A percentile compares a stretch with the other conserved stretches of the same genome.
Conservation (phyloP, 2,329 filamentous ascomycete species). For the Curvularia sp. region DNA sequence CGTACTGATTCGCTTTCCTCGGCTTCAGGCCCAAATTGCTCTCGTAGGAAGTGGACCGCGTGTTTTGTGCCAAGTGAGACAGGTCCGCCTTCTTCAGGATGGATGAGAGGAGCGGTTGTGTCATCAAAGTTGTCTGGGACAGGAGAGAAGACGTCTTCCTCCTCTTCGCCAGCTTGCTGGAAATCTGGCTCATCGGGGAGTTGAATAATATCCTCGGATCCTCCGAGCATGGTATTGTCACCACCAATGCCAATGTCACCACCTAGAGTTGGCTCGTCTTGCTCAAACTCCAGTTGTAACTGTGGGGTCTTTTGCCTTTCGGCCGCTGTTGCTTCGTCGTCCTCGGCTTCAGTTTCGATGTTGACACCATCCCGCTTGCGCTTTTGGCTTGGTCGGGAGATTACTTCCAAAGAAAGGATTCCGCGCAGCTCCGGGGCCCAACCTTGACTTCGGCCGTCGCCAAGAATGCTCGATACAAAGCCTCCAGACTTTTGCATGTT, state of each 20-base stretch:
- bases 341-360: conserved; percentile 76
- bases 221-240: conserved; percentile 39
- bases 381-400: conserved; percentile 82
- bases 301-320: conserved; percentile 70
- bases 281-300: conserved; percentile 66
- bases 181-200: conserved; percentile 38
- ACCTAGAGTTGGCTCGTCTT: conserved; percentile 57
- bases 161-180: conserved; percentile 41
- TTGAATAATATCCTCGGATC: conserved; percentile 37
- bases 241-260: conserved; percentile 54
- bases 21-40: conserved; percentile 79
- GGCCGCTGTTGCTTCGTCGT: conserved; percentile 59
- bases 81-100: conserved; percentile 82
- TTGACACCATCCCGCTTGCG: conserved; percentile 90
- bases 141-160: conserved; percentile 49
- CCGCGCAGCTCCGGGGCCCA: conserved; percentile 94
- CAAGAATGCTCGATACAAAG: conserved; percentile 87
- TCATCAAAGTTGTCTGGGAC: conserved; percentile 73
- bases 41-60: conserved; percentile 91
- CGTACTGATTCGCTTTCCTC: conserved; percentile 72
- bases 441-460: conserved; percentile 75
- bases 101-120: conserved; percentile 75
- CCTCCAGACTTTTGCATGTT: conserved; percentile 90
- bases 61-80: conserved; percentile 93
- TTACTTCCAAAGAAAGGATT: conserved; percentile 85